phyloP scores from a whole-genome alignment of 2,329 filamentous ascomycete genomes.

The Gaeumannomyces sp. region DNA sequence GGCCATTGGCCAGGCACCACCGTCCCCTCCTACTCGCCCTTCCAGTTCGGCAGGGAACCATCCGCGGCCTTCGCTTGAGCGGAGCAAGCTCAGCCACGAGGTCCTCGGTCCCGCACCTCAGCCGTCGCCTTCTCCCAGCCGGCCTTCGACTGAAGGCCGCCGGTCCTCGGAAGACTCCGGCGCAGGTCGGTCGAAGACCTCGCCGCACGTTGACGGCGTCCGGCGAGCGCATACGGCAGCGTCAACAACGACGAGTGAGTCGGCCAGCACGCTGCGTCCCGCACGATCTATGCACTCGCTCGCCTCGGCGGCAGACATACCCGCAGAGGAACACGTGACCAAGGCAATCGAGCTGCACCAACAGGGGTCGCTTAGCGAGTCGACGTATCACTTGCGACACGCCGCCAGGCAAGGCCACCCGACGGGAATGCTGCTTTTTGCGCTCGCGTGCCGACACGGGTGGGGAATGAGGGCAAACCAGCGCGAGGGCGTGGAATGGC shows the following conservation, averaged over 20 bases:
- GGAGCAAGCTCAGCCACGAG: conserved; percentile 44
- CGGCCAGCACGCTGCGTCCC: conserved; percentile 46
- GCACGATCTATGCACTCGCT: conserved; percentile 40
- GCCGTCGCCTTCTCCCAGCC: conserved; percentile 37
- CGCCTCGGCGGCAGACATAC: conserved; percentile 59
- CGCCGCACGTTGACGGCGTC: conserved; percentile 21
- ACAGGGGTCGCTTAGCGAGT: conserved; percentile 80
- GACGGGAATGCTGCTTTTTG: conserved; percentile 93
- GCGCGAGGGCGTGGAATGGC: conserved; percentile 83
- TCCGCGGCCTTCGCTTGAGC: conserved; percentile 42
- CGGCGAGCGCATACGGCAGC: conserved; percentile 36
- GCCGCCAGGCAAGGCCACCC: conserved; percentile 81
- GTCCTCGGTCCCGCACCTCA: conserved; percentile 33
- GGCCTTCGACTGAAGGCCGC: conserved; percentile 37
- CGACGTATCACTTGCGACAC: conserved; percentile 89
- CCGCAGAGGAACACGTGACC: conserved; percentile 79
- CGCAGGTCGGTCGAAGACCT: conserved; percentile 38
- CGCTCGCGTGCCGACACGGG: conserved; percentile 87
- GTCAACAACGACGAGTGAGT: conserved; percentile 46
- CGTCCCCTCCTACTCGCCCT: conserved; percentile 55
- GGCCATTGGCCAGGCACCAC: conserved; percentile 44
- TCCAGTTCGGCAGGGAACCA: conserved; percentile 46
- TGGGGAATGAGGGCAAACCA: conserved; percentile 97
- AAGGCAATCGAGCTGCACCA: conserved; percentile 90
- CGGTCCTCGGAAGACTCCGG: conserved; percentile 43